Percentiles rank a stretch among this genome's conserved stretches.
Conservation (phyloP, 2,329 filamentous ascomycete species). For the Colletotrichum tanaceti region DNA sequence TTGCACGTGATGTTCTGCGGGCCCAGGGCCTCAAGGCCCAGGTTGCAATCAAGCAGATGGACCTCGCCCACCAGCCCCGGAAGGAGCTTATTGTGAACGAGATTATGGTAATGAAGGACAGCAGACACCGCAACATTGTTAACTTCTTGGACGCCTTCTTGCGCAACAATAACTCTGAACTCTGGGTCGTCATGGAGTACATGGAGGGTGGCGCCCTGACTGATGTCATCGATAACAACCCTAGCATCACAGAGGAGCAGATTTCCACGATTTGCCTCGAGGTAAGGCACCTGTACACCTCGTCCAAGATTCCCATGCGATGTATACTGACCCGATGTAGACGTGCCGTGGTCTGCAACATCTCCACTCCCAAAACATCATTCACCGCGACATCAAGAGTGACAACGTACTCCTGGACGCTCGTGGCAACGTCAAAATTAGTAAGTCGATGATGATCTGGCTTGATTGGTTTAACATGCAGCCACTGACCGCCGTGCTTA, state of each 20-base stretch:
- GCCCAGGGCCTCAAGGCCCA: conserved; percentile 85
- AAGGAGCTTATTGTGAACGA: conserved; percentile 99
- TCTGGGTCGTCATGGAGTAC: conserved; percentile 99
- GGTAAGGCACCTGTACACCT: conserved; percentile 65
- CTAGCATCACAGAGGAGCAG: conserved; percentile 92
- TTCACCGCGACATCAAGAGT: conserved; percentile 99
- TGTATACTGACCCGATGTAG: conserved; percentile 60
- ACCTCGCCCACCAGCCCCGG: conserved; percentile 93
- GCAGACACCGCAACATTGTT: conserved; percentile 97
- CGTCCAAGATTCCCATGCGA: background rate
- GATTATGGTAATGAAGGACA: conserved; percentile 99
- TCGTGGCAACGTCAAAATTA: conserved; percentile 96
- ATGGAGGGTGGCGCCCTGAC: conserved; percentile 99
- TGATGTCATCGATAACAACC: conserved; percentile 98
- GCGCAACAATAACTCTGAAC: conserved; percentile 90
- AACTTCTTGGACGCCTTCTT: conserved; percentile 98
- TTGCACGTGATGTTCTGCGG: conserved; percentile 82
- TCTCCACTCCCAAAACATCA: conserved; percentile 94
- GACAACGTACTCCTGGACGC: conserved; percentile 97
- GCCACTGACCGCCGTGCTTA: conserved; percentile 56
- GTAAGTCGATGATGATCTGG: conserved; percentile 66
- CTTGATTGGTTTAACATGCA: background rate
- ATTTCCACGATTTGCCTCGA: conserved; percentile 97
- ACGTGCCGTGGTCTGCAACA: conserved; percentile 96
- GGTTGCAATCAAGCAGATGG: conserved; percentile 99